Evolutionary conservation across 176 grass and related monocot species (phyloP), one percentile per base, ranked within the genome.

Genomic region (Oryza nivara): DNA sequence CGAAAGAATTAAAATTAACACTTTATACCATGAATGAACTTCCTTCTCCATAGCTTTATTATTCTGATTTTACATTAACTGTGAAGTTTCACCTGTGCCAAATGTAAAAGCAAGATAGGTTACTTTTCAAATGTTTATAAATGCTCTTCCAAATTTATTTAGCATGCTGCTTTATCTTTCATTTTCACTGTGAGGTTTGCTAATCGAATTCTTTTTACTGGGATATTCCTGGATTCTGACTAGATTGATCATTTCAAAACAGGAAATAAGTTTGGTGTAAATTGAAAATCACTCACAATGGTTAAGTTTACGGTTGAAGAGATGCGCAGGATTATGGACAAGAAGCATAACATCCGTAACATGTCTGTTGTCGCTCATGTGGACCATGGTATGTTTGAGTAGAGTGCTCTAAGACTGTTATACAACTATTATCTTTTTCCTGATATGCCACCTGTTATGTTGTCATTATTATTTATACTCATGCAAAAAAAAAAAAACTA

Each of bases 241-340:
- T 5, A 9, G 0, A 9, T 35, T 9, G 6, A 3, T 46, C 44
- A 6, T 36, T 74, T 30, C 0, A 67, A 86, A 14, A 28, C 51
- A 67, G 77, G 85, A 69, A 20, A 43, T 68, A 14, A 35, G 74
- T 77, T 72, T 79, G 26, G 52, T 34, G 58, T 81, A 77, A 92
- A 73, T 63, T 83, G 72, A 61, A 85, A 44, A 80, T n/a, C 43
- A 86, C 88, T 66, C 88, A 92, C 90, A 73, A 95, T 90, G 93
- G 88, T 92, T 86, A 95, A 92, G 93, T 95, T 95, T 80, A 95
- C 90, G 32, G 93, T 41, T 8, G 85, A 95, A 64, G 90, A 87
- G 93, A 90, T 95, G 74, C 88, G 90, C 26, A 58, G 45, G 34
- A 95, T 95, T 60, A 95, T 95, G 90, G 90, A 95, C 85, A 60